Evolutionary conservation across 2,329 filamentous ascomycete species (phyloP).

Genomic region (Eurotiales sp.): DNA sequence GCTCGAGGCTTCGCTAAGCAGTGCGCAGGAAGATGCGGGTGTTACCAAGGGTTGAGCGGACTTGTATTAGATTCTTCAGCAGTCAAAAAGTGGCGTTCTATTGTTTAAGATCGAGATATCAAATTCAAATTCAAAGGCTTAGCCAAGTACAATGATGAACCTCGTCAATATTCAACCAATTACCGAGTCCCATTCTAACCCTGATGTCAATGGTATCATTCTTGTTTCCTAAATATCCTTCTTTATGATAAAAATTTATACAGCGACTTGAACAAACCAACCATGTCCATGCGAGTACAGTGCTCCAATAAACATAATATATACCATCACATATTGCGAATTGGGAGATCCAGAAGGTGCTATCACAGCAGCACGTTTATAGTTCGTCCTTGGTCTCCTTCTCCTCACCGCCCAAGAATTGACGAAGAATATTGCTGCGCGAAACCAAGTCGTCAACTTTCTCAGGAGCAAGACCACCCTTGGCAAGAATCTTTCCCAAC

Average conservation of each 20-base stretch:
- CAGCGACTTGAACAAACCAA: background rate
- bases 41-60: conserved; percentile 22
- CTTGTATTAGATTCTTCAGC: too few species aligned
- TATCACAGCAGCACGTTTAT: conserved; percentile 39
- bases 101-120: too few species aligned
- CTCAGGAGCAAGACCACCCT: conserved; percentile 77
- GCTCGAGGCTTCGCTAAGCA: conserved; percentile 68
- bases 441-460: conserved; percentile 85
- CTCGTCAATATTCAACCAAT: too few species aligned
- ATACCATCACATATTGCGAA: conserved; percentile 19
- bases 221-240: background rate
- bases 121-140: background rate
- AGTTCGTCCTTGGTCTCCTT: conserved; percentile 65
- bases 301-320: conserved; percentile 13
- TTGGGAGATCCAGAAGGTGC: too few species aligned
- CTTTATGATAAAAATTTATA: background rate
- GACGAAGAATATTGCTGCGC: conserved; percentile 82
- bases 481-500: conserved; percentile 73
- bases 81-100: too few species aligned
- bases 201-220: background rate
- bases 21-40: conserved; percentile 42
- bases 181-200: too few species aligned
- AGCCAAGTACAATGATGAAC: background rate
- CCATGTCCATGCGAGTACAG: background rate
- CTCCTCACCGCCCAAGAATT: conserved; percentile 64